Conservation (phyloP, 2,329 filamentous ascomycete species). For the Aspergillus jensenii region DNA sequence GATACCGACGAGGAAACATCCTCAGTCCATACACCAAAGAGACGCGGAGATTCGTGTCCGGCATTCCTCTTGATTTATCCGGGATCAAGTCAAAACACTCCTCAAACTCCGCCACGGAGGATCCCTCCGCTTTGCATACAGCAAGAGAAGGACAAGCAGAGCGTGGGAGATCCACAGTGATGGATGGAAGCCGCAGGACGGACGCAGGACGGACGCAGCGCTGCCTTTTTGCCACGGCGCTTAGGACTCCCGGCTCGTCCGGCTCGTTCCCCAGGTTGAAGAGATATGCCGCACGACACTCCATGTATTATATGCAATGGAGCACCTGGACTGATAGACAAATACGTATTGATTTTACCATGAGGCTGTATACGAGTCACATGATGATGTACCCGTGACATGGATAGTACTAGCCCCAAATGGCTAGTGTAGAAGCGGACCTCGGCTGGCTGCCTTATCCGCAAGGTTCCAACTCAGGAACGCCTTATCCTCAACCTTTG, state of each 20-base stretch:
- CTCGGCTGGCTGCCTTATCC: slow-evolving; percentile 1
- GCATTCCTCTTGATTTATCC: neutral
- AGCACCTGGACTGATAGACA: too few species aligned
- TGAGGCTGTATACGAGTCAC: too few species aligned
- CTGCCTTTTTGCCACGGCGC: neutral
- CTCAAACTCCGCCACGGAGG: neutral
- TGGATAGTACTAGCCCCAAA: neutral
- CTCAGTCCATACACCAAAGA: neutral
- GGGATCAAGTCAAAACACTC: neutral
- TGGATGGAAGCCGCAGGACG: neutral
- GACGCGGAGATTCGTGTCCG: neutral
- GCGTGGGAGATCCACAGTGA: neutral
- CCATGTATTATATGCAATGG: neutral
- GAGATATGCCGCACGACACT: neutral
- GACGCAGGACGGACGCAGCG: too few species aligned
- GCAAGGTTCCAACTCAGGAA: neutral
- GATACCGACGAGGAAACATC: neutral
- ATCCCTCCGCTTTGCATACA: neutral
- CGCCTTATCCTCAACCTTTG: neutral
- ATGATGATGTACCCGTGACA: neutral
- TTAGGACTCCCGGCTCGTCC: neutral
- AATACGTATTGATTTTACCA: too few species aligned
- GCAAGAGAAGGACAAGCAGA: neutral
- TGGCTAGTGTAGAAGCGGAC: neutral
- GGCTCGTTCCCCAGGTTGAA: neutral